phyloP scores from a whole-genome alignment of 176 grass and related monocot species.

The sorghum (Sorghum bicolor) region DNA sequence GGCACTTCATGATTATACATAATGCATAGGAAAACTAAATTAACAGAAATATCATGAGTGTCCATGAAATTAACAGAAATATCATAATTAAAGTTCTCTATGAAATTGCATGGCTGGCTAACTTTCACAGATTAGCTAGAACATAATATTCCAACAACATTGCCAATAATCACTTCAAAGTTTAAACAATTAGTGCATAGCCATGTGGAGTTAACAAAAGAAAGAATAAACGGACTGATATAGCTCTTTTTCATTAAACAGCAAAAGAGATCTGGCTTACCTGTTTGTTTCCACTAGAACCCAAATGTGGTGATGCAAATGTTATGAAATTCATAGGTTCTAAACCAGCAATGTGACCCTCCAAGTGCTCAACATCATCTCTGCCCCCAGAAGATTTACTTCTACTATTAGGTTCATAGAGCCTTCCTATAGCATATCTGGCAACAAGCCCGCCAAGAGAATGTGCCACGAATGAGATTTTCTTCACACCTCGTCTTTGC shows the following conservation, averaged over 20 bases:
- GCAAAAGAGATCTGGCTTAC: constrained; percentile 31
- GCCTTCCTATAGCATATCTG: constrained; percentile 88
- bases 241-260: constrained; percentile 25
- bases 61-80: neutral
- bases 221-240: constrained; percentile 7
- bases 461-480: constrained; percentile 96
- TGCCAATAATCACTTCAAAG: constrained; percentile 17
- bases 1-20: neutral
- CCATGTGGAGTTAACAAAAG: constrained; percentile 13
- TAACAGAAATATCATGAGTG: neutral
- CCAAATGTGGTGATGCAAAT: constrained; percentile 95
- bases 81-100: neutral
- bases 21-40: neutral
- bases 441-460: constrained; percentile 94
- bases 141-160: neutral
- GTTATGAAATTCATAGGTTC: constrained; percentile 99
- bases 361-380: constrained; percentile 33
- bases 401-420: constrained; percentile 52
- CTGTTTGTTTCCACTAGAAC: constrained; percentile 97
- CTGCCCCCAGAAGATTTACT: constrained; percentile 22
- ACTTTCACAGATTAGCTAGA: neutral
- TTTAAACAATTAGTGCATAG: neutral
- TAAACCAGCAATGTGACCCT: constrained; percentile 79
- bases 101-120: neutral
- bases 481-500: constrained; percentile 76